A percentile compares a stretch with the other conserved stretches of the same genome.
Conservation (phyloP, 768 basidiomycete species). For the Termitomyces sp. region DNA sequence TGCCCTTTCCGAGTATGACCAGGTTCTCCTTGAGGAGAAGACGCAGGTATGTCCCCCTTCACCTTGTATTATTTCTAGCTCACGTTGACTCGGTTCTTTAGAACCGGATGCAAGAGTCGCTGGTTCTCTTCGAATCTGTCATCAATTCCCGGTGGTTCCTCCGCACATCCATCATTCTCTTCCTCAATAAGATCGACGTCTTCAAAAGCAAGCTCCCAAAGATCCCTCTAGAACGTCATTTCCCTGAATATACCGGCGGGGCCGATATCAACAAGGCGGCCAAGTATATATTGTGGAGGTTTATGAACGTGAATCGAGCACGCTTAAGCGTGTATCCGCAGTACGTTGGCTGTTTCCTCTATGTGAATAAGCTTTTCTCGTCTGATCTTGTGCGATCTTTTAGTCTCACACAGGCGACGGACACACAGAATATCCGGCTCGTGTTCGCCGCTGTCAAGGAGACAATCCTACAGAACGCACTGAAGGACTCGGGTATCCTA, state of each 20-base stretch:
- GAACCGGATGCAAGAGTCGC: conserved; percentile 93
- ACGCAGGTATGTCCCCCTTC: conserved; percentile 48
- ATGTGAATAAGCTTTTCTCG: not conserved
- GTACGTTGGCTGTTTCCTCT: conserved; percentile 36
- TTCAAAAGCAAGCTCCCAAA: conserved; percentile 86
- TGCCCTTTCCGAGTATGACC: conserved; percentile 70
- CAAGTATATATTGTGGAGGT: conserved; percentile 92
- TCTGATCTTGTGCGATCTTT: not conserved
- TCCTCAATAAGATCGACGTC: conserved; percentile 92
- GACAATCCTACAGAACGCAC: conserved; percentile 15
- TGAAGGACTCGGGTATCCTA: conserved; percentile 15
- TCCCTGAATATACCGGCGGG: conserved; percentile 87
- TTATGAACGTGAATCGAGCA: conserved; percentile 88
- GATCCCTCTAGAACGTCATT: conserved; percentile 72
- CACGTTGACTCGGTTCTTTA: conserved; percentile 16
- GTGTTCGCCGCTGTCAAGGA: conserved; percentile 16
- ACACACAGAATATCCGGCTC: conserved; percentile 14
- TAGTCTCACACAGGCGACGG: conserved; percentile 17
- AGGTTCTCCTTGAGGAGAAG: conserved; percentile 65
- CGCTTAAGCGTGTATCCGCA: conserved; percentile 91
- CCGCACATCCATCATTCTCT: conserved; percentile 86
- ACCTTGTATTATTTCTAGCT: not conserved
- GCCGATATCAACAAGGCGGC: conserved; percentile 91
- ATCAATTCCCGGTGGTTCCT: conserved; percentile 87
- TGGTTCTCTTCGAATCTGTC: conserved; percentile 89